Evolutionary conservation across 164 flowering plant genomes (phyloP).

Genomic region (Umbilicus rupestris): DNA sequence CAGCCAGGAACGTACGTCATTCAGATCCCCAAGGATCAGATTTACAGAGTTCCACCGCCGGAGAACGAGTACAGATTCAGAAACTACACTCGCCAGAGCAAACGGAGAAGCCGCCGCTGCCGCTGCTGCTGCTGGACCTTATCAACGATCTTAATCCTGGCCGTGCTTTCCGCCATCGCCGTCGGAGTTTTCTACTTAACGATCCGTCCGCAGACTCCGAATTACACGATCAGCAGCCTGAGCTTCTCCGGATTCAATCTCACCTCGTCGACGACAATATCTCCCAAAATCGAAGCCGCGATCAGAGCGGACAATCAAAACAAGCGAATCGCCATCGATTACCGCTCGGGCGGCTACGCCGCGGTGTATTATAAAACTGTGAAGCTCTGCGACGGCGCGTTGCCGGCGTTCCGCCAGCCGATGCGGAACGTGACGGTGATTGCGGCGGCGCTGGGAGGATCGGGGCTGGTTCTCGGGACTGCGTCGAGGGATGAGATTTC

Average conservation of each 20-base stretch:
- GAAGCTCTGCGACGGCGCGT: constrained; percentile 32
- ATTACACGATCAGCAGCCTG: constrained; percentile 43
- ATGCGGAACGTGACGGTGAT: constrained; percentile 55
- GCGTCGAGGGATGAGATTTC: constrained; percentile 14
- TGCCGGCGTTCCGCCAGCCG: constrained; percentile 72
- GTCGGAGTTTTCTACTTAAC: constrained; percentile 63
- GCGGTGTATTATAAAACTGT: constrained; percentile 29
- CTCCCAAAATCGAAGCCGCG: constrained; percentile 57
- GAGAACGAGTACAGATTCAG: constrained; percentile 41
- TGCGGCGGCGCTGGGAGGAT: constrained; percentile 33
- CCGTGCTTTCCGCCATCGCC: constrained; percentile 30
- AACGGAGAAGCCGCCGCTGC: constrained; percentile 32
- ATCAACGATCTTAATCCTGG: constrained; percentile 19
- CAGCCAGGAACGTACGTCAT: constrained; percentile 67
- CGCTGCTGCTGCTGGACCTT: constrained; percentile 39
- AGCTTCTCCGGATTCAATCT: constrained; percentile 50
- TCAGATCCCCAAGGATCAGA: constrained; percentile 78
- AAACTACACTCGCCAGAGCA: constrained; percentile 18
- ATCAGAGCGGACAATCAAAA: constrained; percentile 62
- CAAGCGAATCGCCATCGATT: constrained; percentile 53
- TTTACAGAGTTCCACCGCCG: constrained; percentile 73
- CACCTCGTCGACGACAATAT: constrained; percentile 22
- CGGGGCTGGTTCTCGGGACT: constrained; percentile 26
- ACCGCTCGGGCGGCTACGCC: constrained; percentile 43
- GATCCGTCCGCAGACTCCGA: constrained; percentile 43